Percentiles rank a stretch among this genome's conserved stretches.
Evolutionary conservation across 805 yeast species (phyloP).

Genomic region (Schwanniomyces sp.): DNA sequence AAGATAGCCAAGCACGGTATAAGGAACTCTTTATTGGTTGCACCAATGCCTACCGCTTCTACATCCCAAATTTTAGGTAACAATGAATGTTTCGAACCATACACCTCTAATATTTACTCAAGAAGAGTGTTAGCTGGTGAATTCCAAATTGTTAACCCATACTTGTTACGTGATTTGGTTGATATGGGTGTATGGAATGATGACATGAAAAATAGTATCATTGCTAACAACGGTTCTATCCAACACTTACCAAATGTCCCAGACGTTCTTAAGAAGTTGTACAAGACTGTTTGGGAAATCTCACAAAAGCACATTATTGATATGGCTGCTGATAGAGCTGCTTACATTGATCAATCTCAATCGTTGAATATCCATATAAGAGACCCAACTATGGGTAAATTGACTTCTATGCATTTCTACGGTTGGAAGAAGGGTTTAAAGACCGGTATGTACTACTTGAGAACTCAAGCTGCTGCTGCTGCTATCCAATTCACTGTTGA

Average conservation of each 20-base stretch:
- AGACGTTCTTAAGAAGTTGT: slow-evolving; percentile 51
- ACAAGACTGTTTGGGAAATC: slow-evolving; percentile 64
- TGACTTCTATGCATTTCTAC: slow-evolving; percentile 97
- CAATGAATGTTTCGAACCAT: slow-evolving; percentile 64
- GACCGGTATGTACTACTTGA: slow-evolving; percentile 97
- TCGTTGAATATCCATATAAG: slow-evolving; percentile 85
- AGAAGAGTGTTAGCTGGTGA: slow-evolving; percentile 66
- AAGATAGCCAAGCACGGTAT: slow-evolving; percentile 50
- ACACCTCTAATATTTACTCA: slow-evolving; percentile 60
- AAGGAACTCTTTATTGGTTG: slow-evolving; percentile 60
- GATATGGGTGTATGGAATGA: slow-evolving; percentile 61
- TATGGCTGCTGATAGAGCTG: slow-evolving; percentile 73
- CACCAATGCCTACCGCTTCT: slow-evolving; percentile 70
- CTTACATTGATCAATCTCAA: slow-evolving; percentile 89
- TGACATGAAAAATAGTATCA: slow-evolving; percentile 55
- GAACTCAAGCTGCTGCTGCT: slow-evolving; percentile 96
- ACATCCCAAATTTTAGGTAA: slow-evolving; percentile 62
- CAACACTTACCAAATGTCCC: slow-evolving; percentile 57
- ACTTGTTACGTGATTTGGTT: slow-evolving; percentile 55
- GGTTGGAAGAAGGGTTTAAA: slow-evolving; percentile 98
- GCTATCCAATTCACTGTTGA: slow-evolving; percentile 84
- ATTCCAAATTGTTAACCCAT: slow-evolving; percentile 63
- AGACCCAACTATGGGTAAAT: slow-evolving; percentile 93
- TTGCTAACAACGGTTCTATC: slow-evolving; percentile 57
- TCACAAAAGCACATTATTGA: slow-evolving; percentile 59